These are phyloP conservation scores for Wallacemonas sp. DNA, from an alignment of 208 protist genomes.

Conservation along the genomic window DNA sequence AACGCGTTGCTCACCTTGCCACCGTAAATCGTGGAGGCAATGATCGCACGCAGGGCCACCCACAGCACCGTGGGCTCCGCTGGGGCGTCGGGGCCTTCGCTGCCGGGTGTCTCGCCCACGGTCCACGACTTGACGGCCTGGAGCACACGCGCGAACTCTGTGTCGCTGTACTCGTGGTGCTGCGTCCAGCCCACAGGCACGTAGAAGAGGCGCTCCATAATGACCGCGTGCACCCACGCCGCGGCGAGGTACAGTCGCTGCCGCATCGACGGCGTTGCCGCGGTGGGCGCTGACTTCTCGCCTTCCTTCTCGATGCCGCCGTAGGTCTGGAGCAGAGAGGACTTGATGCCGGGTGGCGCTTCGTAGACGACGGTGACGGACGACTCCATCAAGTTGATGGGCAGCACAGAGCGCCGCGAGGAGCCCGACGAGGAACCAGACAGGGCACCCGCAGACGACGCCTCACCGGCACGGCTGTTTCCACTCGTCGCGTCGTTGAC, in stretches of 20 bases:
- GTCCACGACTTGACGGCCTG: constrained; percentile 93
- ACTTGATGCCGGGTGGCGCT: constrained; percentile 95
- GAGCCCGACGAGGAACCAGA: neutral
- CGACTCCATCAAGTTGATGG: constrained; percentile 70
- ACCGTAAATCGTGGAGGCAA: constrained; percentile 95
- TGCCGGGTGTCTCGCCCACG: constrained; percentile 23
- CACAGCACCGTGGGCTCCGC: constrained; percentile 89
- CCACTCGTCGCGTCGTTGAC: neutral
- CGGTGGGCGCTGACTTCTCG: neutral
- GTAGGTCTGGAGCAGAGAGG: constrained; percentile 91
- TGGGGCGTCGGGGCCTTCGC: constrained; percentile 11
- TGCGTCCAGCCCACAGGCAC: constrained; percentile 98
- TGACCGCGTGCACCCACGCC: constrained; percentile 96
- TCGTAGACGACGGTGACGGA: constrained; percentile 94
- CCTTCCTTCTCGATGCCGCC: constrained; percentile 21
- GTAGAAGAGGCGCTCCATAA: constrained; percentile 96
- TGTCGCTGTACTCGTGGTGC: constrained; percentile 98
- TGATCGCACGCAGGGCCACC: constrained; percentile 92
- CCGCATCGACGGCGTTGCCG: constrained; percentile 25
- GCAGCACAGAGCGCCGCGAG: constrained; percentile 26
- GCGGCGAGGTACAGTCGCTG: constrained; percentile 96
- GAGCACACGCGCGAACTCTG: constrained; percentile 94
- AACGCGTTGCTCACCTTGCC: constrained; percentile 97
- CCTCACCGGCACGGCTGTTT: neutral
- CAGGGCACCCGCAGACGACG: neutral